These are phyloP conservation scores for Alnus rubra DNA, from an alignment of 306 rosid species.

Conservation along the genomic window DNA sequence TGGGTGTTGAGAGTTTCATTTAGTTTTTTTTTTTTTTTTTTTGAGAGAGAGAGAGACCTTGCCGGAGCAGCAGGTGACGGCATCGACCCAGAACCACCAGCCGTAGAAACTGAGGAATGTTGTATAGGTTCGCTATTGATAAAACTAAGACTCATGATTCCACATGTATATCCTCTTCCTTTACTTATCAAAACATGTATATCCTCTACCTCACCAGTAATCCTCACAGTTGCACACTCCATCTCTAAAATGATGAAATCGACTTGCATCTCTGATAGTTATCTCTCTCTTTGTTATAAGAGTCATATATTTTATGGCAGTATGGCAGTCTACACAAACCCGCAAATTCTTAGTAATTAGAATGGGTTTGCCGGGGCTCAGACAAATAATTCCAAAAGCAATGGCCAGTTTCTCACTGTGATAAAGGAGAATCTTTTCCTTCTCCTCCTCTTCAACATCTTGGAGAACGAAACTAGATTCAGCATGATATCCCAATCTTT, in stretches of 20 bases:
- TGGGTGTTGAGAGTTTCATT: too few species aligned
- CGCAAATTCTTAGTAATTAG: constrained; percentile 26
- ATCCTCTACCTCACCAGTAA: constrained; percentile 26
- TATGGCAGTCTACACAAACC: constrained; percentile 35
- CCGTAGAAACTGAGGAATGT: neutral
- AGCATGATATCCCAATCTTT: constrained; percentile 24
- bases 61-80: too few species aligned
- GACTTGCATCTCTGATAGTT: constrained; percentile 25
- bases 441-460: constrained; percentile 33
- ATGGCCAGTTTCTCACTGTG: constrained; percentile 33
- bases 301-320: constrained; percentile 29
- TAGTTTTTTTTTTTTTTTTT: too few species aligned
- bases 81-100: too few species aligned
- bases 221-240: constrained; percentile 31
- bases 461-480: constrained; percentile 29
- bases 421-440: constrained; percentile 30
- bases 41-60: too few species aligned
- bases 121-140: neutral
- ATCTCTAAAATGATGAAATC: constrained; percentile 32
- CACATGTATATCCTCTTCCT: neutral
- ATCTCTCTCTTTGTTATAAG: constrained; percentile 30
- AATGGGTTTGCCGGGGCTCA: constrained; percentile 18
- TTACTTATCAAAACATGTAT: neutral
- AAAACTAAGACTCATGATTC: neutral
- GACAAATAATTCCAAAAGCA: constrained; percentile 19